Base-by-base conservation (phyloP, 768 basidiomycete species). In the Boletus subcaerulescens region DNA sequence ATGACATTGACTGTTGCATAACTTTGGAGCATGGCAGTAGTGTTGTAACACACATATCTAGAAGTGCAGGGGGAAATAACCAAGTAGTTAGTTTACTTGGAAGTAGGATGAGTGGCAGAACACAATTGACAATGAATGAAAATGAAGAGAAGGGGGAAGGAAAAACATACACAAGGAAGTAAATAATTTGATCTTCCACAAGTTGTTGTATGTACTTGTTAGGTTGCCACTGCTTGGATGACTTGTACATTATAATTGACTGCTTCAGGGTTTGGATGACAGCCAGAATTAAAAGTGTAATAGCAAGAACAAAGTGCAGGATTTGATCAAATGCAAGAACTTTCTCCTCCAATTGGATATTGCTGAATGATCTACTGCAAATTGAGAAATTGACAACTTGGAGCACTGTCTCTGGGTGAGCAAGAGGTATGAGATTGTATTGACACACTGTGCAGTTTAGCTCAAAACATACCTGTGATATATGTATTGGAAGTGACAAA, bases 141-240 rank as follows among this genome's bases (percentile, higher is more conserved):
- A 10, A 17, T 39, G 8, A 12, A 1, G 4, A n/a, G 15, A 15
- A 13, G 14, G 22, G 17, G 2, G 14, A 48, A 47, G 1, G 73
- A 83, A 17, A 17, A 31, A 50, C 50, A 29, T 50, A 52, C 57
- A 59, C 15, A 3, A 56, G 0, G 36, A 60, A 59, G n/a, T 60
- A 60, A 40, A 52, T 18, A 6, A 50, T 24, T 11, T 13, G n/a
- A n/a, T n/a, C n/a, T n/a, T n/a, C n/a, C n/a, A n/a, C n/a, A n/a
- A n/a, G n/a, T n/a, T 24, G 48, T 24, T 52, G 33, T 20, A 57
- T 45, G 14, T 38, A 45, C 9, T 18, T 3, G 43, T 45, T 52
- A 10, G 36, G 35, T 38, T 52, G 42, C 50, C 50, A 52, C 13
- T 18, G 50, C 8, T 45, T 52, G 17, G 50, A 45, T 26, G 43